Evolutionary conservation across 2,329 filamentous ascomycete genomes (phyloP).

Genomic region (Blumeria graminis): DNA sequence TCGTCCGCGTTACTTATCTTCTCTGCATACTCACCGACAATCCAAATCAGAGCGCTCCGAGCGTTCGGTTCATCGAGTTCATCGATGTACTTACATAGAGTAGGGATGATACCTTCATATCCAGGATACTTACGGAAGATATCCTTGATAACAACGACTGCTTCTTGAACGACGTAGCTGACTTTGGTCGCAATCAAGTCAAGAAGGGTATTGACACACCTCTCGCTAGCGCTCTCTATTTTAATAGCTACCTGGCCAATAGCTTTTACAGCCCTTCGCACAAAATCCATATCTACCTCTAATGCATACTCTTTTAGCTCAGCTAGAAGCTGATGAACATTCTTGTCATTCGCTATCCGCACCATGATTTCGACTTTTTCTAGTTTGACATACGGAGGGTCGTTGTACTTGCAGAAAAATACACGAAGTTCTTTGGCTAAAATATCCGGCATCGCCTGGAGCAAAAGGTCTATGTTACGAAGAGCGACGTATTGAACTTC

Average conservation of each 20-base stretch:
- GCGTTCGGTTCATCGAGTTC: constrained; percentile 88
- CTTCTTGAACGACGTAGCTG: constrained; percentile 97
- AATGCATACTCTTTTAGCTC: constrained; percentile 94
- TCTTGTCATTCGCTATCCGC: constrained; percentile 89
- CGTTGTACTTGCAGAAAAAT: constrained; percentile 99
- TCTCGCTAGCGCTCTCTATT: constrained; percentile 84
- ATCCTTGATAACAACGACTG: constrained; percentile 96
- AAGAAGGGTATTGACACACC: constrained; percentile 79
- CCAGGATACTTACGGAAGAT: constrained; percentile 94
- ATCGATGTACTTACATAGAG: constrained; percentile 87
- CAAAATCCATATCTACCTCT: constrained; percentile 98
- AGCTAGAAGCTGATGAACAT: constrained; percentile 80
- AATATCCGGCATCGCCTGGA: constrained; percentile 91
- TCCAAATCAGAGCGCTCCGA: constrained; percentile 84
- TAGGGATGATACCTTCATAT: constrained; percentile 94
- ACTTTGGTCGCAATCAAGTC: constrained; percentile 94
- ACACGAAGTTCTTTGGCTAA: constrained; percentile 92
- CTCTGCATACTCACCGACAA: constrained; percentile 95
- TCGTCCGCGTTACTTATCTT: constrained; percentile 98
- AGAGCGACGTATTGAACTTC: constrained; percentile 97
- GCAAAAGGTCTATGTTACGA: constrained; percentile 80
- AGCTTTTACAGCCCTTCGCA: constrained; percentile 76
- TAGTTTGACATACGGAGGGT: constrained; percentile 90
- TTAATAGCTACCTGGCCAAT: constrained; percentile 98
- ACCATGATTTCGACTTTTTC: constrained; percentile 99